phyloP scores from a whole-genome alignment of 305 asterid species.

The Ajuga reptans region DNA sequence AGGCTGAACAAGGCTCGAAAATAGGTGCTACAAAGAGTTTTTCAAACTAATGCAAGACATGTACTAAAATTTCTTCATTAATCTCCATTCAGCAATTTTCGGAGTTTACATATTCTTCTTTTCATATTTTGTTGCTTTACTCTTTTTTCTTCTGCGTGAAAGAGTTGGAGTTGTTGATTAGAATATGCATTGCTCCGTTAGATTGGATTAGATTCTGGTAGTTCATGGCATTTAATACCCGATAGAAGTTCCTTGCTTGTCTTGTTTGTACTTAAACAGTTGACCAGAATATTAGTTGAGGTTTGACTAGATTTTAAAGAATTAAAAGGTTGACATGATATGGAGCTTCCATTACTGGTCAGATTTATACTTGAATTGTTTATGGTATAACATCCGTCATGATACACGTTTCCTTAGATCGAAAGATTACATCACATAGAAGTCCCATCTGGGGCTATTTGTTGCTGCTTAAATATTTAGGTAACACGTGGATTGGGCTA shows the following conservation, averaged over 20 bases:
- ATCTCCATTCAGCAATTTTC: neutral
- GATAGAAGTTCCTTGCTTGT: neutral
- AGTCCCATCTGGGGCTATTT: neutral
- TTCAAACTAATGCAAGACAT: neutral
- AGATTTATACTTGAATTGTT: neutral
- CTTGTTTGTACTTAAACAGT: neutral
- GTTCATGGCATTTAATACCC: neutral
- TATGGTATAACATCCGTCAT: neutral
- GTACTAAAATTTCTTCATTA: neutral
- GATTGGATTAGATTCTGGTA: constrained; percentile 1
- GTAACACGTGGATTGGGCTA: neutral
- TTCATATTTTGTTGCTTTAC: neutral
- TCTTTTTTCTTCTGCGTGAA: neutral
- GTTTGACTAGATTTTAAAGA: neutral
- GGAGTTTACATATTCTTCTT: neutral
- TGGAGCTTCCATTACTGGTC: neutral
- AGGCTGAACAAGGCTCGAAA: neutral
- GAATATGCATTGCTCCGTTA: neutral
- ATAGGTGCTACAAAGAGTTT: neutral
- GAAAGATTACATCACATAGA: neutral
- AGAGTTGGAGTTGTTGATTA: neutral
- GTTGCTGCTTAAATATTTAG: constrained; percentile 8
- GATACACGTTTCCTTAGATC: neutral
- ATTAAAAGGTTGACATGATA: neutral
- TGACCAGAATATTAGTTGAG: neutral